Evolutionary conservation across 257 asterid species (phyloP).

Genomic region (Buddleja alternifolia): DNA sequence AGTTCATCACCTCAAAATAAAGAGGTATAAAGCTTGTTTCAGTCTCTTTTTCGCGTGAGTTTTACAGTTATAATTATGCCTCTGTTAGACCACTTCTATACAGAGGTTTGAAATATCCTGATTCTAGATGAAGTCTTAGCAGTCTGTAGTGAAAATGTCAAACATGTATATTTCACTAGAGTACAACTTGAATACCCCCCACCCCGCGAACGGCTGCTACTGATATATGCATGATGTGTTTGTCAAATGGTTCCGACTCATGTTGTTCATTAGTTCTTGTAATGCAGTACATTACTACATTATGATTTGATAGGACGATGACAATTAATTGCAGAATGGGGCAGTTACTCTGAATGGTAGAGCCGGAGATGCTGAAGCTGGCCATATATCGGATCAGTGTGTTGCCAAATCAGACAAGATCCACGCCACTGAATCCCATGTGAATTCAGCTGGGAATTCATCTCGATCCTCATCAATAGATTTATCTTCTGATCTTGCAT

Average conservation of each 20-base stretch:
- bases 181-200: neutral
- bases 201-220: neutral
- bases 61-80: neutral
- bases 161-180: neutral
- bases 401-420: slow-evolving; percentile 45
- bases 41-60: neutral
- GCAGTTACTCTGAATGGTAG: slow-evolving; percentile 38
- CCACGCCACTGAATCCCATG: slow-evolving; percentile 38
- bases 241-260: neutral
- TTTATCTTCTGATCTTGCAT: slow-evolving; percentile 59
- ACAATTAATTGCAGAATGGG: slow-evolving; percentile 52
- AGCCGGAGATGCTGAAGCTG: slow-evolving; percentile 41
- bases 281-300: slow-evolving; percentile 14
- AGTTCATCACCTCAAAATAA: slow-evolving; percentile 56
- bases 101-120: neutral
- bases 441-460: slow-evolving; percentile 36
- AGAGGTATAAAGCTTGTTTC: slow-evolving; percentile 45
- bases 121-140: neutral
- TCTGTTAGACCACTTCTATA: neutral
- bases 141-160: neutral
- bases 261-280: slow-evolving; percentile 12
- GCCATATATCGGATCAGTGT: slow-evolving; percentile 29
- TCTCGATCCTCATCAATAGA: slow-evolving; percentile 56
- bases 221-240: neutral
- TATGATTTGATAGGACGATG: slow-evolving; percentile 25